These are phyloP conservation scores for Candida sakaeoensis DNA, from an alignment of 805 yeast species.

Conservation along the genomic window DNA sequence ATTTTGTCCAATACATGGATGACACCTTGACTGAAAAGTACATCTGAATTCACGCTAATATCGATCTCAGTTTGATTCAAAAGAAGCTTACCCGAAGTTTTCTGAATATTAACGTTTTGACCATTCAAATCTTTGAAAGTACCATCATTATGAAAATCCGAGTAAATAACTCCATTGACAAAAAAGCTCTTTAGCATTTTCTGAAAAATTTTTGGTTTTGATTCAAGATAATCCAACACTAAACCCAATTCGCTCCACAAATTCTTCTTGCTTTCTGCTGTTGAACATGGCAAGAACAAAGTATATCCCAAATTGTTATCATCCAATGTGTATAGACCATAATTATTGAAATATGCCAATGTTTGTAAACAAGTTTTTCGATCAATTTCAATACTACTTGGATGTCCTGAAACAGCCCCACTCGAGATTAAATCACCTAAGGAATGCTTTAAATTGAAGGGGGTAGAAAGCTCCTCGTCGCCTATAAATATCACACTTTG, in stretches of 20 bases:
- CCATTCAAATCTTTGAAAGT: conserved; percentile 23
- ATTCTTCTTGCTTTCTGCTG: conserved; percentile 6
- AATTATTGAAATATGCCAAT: conserved; percentile 49
- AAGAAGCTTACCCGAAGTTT: conserved; percentile 20
- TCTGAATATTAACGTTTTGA: conserved; percentile 19
- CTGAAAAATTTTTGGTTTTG: conserved; percentile 49
- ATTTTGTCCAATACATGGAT: conserved; percentile 64
- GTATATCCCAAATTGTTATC: conserved; percentile 66
- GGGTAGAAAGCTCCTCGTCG: conserved; percentile 58
- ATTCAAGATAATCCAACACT: conserved; percentile 53
- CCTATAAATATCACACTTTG: conserved; percentile 60
- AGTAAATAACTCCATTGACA: conserved; percentile 61
- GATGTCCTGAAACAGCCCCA: conserved; percentile 24
- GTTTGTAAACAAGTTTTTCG: conserved; percentile 57
- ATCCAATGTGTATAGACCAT: conserved; percentile 49
- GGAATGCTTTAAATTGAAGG: conserved; percentile 60
- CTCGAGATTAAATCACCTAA: conserved; percentile 46
- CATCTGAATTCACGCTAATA: conserved; percentile 51
- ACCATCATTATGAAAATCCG: conserved; percentile 42
- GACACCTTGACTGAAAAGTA: conserved; percentile 80
- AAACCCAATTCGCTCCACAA: conserved; percentile 69
- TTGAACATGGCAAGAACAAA: conserved; percentile 63
- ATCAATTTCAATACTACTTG: conserved; percentile 30
- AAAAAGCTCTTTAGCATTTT: conserved; percentile 55
- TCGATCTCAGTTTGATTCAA: conserved; percentile 31